Percentiles rank a stretch among this genome's conserved stretches.
These are phyloP conservation scores for Nothopassalora personata DNA, from an alignment of 2,329 filamentous ascomycete genomes.

Conservation along the genomic window DNA sequence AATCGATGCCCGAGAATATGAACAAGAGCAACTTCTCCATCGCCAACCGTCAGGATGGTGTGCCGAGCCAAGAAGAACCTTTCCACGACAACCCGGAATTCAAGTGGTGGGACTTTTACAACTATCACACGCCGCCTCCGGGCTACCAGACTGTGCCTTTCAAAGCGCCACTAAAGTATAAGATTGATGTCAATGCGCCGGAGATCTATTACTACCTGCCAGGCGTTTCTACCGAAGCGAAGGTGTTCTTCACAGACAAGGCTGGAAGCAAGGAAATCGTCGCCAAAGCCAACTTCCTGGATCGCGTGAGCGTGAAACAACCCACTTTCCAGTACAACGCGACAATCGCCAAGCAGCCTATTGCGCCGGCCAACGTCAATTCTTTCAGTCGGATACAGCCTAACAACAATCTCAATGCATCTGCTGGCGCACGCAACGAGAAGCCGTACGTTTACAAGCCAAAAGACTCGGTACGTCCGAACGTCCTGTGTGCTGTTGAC, in stretches of 20 bases:
- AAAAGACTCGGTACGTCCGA: constrained; percentile 27
- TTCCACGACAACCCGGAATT: constrained; percentile 44
- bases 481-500: constrained; percentile 26
- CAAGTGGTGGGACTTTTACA: constrained; percentile 65
- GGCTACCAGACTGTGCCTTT: constrained; percentile 39
- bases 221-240: constrained; percentile 79
- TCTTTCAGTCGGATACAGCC: constrained; percentile 16
- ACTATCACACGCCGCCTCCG: constrained; percentile 37
- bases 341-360: constrained; percentile 17
- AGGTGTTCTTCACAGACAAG: constrained; percentile 85
- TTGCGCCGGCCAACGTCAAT: constrained; percentile 20
- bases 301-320: constrained; percentile 51
- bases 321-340: constrained; percentile 20
- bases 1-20: constrained; percentile 57
- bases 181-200: constrained; percentile 65
- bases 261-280: constrained; percentile 55
- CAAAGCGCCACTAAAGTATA: constrained; percentile 49
- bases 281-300: constrained; percentile 67
- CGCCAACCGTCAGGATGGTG: constrained; percentile 46
- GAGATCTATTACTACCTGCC: constrained; percentile 88
- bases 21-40: constrained; percentile 44
- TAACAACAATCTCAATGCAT: constrained; percentile 4
- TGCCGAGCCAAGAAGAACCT: constrained; percentile 43
- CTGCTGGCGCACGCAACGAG: constrained; percentile 16
- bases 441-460: constrained; percentile 38